These are phyloP conservation scores for Heteromeles arbutifolia DNA, from an alignment of 306 rosid genomes.

Conservation along the genomic window DNA sequence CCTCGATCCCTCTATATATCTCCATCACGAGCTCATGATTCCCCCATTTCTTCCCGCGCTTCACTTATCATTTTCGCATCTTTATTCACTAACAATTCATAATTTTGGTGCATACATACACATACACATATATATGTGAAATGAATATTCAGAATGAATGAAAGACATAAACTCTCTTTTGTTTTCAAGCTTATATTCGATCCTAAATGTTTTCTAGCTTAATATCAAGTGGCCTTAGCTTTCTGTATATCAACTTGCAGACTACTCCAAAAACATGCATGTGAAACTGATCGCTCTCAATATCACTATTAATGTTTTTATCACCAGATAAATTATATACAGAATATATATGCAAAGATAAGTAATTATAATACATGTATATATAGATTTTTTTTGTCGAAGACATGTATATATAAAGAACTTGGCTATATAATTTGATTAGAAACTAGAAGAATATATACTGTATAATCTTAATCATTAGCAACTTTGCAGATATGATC, in stretches of 20 bases:
- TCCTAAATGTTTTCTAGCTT: not conserved
- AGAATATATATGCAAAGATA: not conserved
- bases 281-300: not conserved
- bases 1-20: constrained; percentile 2
- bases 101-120: not conserved
- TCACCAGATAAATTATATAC: not conserved
- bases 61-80: not conserved
- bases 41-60: constrained; percentile 19
- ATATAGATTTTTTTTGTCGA: not conserved
- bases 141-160: not conserved
- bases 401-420: not conserved
- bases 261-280: not conserved
- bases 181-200: not conserved
- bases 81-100: not conserved
- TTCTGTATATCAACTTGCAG: constrained; percentile 1
- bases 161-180: not conserved
- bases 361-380: not conserved
- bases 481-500: not conserved
- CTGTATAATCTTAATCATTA: not conserved
- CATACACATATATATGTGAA: too few species aligned
- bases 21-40: constrained; percentile 31
- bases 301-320: not conserved
- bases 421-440: not conserved
- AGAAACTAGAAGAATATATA: too few species aligned
- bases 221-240: not conserved